These are phyloP conservation scores for Plectosphaerella cucumerina DNA, from an alignment of 2,329 filamentous ascomycete genomes.

Conservation along the genomic window DNA sequence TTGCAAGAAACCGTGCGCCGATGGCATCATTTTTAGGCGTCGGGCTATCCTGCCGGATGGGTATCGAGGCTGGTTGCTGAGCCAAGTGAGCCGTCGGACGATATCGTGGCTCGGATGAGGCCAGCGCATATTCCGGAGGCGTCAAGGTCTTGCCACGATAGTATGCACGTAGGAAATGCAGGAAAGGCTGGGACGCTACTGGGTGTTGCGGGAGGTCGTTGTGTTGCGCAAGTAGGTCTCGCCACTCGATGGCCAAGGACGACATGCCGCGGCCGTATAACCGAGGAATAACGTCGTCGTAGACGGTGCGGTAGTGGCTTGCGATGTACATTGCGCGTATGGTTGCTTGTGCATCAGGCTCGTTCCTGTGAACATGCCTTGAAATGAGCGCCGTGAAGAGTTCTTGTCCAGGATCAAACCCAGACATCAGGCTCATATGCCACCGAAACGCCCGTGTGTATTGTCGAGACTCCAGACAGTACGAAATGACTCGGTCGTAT, in stretches of 20 bases:
- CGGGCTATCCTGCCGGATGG: neutral
- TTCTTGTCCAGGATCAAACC: conserved; percentile 35
- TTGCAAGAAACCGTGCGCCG: conserved; percentile 78
- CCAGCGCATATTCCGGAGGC: neutral
- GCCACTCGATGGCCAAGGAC: conserved; percentile 42
- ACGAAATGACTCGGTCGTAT: conserved; percentile 41
- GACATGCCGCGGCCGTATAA: conserved; percentile 44
- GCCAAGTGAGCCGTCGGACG: too few relatives aligned
- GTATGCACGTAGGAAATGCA: conserved; percentile 43
- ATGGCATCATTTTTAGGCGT: conserved; percentile 60
- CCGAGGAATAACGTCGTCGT: conserved; percentile 47
- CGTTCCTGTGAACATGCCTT: conserved; percentile 34
- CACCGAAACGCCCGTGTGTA: conserved; percentile 37
- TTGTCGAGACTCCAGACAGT: conserved; percentile 34
- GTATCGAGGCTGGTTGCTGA: too few relatives aligned
- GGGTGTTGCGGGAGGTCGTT: conserved; percentile 35
- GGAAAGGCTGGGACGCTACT: conserved; percentile 39
- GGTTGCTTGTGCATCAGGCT: conserved; percentile 30
- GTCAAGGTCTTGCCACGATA: conserved; percentile 34
- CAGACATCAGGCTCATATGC: conserved; percentile 40
- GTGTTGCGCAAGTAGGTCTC: conserved; percentile 32
- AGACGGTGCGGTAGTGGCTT: conserved; percentile 38
- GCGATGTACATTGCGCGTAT: conserved; percentile 41
- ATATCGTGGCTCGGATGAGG: too few relatives aligned
- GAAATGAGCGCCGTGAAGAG: conserved; percentile 39